Percentiles rank a stretch among this genome's conserved stretches.
phyloP scores from a whole-genome alignment of 345 rosid genomes.

The Dovyalis caffra region DNA sequence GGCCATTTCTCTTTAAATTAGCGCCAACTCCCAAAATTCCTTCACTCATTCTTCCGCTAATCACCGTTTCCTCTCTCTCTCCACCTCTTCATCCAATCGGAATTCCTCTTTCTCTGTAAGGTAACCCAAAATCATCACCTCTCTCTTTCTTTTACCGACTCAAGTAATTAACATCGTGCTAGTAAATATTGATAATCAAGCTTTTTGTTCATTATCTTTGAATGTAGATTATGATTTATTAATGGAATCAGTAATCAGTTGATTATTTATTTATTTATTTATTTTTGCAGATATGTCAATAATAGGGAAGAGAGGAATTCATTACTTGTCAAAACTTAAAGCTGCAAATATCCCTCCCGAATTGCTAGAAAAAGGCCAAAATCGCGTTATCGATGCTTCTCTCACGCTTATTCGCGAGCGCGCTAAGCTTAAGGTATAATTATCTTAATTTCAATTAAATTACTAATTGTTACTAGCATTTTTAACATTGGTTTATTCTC shows the following conservation, averaged over 20 bases:
- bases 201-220: neutral
- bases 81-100: neutral
- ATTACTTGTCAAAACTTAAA: constrained; percentile 55
- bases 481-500: neutral
- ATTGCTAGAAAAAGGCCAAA: constrained; percentile 71
- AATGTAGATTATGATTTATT: neutral
- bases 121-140: neutral
- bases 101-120: neutral
- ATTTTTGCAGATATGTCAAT: constrained; percentile 47
- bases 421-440: constrained; percentile 80
- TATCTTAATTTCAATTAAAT: neutral
- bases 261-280: neutral
- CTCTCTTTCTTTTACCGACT: neutral
- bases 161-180: no score
- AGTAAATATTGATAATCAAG: no score
- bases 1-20: neutral
- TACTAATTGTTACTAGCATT: neutral
- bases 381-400: constrained; percentile 91
- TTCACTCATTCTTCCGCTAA: neutral
- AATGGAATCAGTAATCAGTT: neutral
- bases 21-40: neutral
- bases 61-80: neutral
- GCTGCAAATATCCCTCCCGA: constrained; percentile 58
- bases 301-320: constrained; percentile 53
- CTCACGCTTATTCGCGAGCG: constrained; percentile 96